A percentile compares a stretch with the other conserved stretches of the same genome.
phyloP scores from a whole-genome alignment of 106 monocot species.

The Xerophyta viscosa region DNA sequence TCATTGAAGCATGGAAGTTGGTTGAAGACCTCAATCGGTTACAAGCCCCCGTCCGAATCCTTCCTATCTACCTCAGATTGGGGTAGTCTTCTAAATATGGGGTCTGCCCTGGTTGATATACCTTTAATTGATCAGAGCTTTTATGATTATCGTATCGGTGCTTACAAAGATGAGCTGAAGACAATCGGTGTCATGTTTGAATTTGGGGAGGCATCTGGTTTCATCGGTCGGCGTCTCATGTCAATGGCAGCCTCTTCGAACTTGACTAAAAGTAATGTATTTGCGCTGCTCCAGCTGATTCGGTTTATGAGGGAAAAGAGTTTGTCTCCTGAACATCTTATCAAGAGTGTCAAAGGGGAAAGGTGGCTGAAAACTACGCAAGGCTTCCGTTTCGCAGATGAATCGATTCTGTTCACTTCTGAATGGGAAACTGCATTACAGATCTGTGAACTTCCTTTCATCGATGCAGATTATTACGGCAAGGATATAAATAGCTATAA shows the following conservation, averaged over 20 bases:
- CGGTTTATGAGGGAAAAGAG: constrained; percentile 29
- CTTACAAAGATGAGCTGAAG: constrained; percentile 33
- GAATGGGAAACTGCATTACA: constrained; percentile 22
- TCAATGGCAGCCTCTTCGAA: constrained; percentile 4
- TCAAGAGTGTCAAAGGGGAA: constrained; percentile 19
- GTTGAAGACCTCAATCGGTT: constrained; percentile 43
- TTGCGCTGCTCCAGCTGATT: constrained; percentile 38
- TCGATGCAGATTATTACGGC: constrained; percentile 37
- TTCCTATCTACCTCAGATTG: constrained; percentile 24
- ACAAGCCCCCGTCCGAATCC: constrained; percentile 19
- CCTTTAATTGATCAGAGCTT: constrained; percentile 27
- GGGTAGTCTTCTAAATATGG: constrained; percentile 32
- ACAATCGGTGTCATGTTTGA: constrained; percentile 40
- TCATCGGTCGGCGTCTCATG: constrained; percentile 27
- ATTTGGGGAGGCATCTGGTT: constrained; percentile 24
- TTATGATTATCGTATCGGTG: constrained; percentile 11
- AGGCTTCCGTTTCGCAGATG: constrained; percentile 23
- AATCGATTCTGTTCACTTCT: constrained; percentile 23
- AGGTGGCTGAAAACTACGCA: constrained; percentile 29
- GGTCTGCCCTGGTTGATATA: constrained; percentile 24
- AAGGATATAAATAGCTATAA: constrained; percentile 13
- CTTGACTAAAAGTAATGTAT: constrained; percentile 32
- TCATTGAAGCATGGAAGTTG: constrained; percentile 36
- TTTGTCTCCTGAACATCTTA: constrained; percentile 17
- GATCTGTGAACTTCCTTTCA: constrained; percentile 34